Conservation (phyloP, 257 asterid genomes). For the Capsicum rhomboideum region DNA sequence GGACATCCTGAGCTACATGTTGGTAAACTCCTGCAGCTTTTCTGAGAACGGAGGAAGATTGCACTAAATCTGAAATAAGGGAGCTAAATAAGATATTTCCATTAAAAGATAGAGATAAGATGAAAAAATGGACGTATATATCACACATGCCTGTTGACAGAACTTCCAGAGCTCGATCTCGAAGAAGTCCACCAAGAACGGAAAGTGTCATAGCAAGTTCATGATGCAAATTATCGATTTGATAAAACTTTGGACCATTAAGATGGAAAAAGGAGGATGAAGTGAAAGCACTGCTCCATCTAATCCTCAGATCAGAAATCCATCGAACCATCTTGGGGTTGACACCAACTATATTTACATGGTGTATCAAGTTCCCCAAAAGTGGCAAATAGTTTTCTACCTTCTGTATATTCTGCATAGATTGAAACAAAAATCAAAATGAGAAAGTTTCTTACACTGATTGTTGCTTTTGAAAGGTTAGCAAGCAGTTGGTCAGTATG, state of each 20-base stretch:
- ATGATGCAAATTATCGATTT: slow-evolving; percentile 25
- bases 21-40: slow-evolving; percentile 66
- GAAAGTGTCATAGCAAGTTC: slow-evolving; percentile 55
- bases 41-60: slow-evolving; percentile 49
- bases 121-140: neutral
- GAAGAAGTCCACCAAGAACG: slow-evolving; percentile 46
- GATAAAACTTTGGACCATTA: slow-evolving; percentile 33
- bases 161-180: slow-evolving; percentile 44
- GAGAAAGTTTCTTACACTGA: neutral
- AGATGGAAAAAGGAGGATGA: slow-evolving; percentile 25
- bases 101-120: neutral
- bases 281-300: slow-evolving; percentile 52
- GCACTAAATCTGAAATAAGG: slow-evolving; percentile 43
- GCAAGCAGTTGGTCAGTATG: neutral
- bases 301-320: slow-evolving; percentile 36
- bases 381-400: slow-evolving; percentile 58
- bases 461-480: neutral
- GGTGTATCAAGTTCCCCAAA: slow-evolving; percentile 39
- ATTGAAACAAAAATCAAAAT: neutral
- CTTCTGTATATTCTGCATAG: slow-evolving; percentile 51
- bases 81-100: neutral
- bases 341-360: slow-evolving; percentile 9
- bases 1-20: slow-evolving; percentile 29
- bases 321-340: slow-evolving; percentile 12
- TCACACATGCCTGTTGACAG: slow-evolving; percentile 30